Conservation (phyloP, 805 yeast genomes). For the Metschnikowia amazonensis region DNA sequence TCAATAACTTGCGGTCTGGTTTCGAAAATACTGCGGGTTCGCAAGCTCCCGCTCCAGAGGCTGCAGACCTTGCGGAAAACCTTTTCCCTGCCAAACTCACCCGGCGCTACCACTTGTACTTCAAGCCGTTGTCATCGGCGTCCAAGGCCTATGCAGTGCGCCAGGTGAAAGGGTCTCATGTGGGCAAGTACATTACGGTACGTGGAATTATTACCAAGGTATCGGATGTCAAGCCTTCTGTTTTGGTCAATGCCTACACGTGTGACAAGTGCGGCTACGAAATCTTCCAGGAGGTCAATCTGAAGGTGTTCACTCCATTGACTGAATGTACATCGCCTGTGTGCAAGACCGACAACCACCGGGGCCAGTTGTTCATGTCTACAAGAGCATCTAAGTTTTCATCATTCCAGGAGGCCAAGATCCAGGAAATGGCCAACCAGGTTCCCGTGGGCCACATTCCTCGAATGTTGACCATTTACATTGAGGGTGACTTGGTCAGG, state of each 20-base stretch:
- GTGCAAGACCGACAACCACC: slow-evolving; percentile 73
- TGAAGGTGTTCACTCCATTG: slow-evolving; percentile 83
- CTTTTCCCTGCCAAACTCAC: slow-evolving; percentile 83
- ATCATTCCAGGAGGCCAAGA: slow-evolving; percentile 91
- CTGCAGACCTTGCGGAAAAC: slow-evolving; percentile 31
- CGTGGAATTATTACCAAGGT: slow-evolving; percentile 94
- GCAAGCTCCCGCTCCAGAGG: slow-evolving; percentile 12
- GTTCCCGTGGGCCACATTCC: slow-evolving; percentile 99
- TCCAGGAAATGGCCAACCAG: slow-evolving; percentile 92
- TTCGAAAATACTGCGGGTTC: slow-evolving; percentile 24
- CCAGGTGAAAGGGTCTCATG: slow-evolving; percentile 74
- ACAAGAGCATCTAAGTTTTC: slow-evolving; percentile 95
- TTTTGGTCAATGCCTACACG: slow-evolving; percentile 88
- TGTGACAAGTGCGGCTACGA: slow-evolving; percentile 98
- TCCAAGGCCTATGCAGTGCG: slow-evolving; percentile 77
- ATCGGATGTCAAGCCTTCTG: slow-evolving; percentile 92
- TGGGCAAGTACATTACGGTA: slow-evolving; percentile 86
- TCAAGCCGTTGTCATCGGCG: slow-evolving; percentile 65
- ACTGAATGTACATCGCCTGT: slow-evolving; percentile 78
- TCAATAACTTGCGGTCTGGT: slow-evolving; percentile 39
- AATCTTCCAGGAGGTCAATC: slow-evolving; percentile 88
- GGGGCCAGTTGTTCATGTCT: slow-evolving; percentile 86
- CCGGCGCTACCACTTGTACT: slow-evolving; percentile 81
- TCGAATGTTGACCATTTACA: slow-evolving; percentile 75
- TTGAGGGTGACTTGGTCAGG: slow-evolving; percentile 90